Conservation (phyloP, 208 protist species). For the Trypanosomatidae sp. region DNA sequence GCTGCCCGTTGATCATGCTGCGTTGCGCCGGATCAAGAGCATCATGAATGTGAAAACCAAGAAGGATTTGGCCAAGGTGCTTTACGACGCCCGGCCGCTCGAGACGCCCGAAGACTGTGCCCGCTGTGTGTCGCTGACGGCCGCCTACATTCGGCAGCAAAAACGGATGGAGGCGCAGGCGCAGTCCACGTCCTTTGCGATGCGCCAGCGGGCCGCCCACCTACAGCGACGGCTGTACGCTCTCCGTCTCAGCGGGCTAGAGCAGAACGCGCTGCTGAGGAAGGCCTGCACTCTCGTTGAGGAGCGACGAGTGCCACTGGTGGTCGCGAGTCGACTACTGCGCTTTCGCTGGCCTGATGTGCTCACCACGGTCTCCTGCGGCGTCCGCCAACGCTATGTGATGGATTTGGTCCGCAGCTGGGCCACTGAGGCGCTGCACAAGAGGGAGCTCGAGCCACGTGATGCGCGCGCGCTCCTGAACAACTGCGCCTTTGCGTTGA, state of each 20-base stretch:
- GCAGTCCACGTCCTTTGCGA: background rate
- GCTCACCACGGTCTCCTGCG: constrained; percentile 25
- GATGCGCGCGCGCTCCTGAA: constrained; percentile 51
- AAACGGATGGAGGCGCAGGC: constrained; percentile 7
- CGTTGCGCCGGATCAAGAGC: constrained; percentile 8
- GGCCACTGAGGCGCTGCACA: constrained; percentile 38
- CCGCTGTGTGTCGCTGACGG: constrained; percentile 19
- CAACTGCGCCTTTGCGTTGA: constrained; percentile 35
- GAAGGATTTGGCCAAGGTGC: background rate
- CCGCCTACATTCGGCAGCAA: constrained; percentile 29
- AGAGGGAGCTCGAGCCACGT: constrained; percentile 15
- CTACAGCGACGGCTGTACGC: background rate
- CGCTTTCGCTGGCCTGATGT: constrained; percentile 40
- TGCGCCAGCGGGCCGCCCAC: constrained; percentile 8
- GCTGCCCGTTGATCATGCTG: constrained; percentile 4
- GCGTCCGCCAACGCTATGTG: constrained; percentile 41
- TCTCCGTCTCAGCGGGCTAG: constrained; percentile 7
- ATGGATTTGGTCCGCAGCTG: constrained; percentile 35
- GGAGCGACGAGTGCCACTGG: constrained; percentile 36
- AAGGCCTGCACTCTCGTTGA: constrained; percentile 36
- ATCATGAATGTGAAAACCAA: constrained; percentile 5
- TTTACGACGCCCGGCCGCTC: background rate
- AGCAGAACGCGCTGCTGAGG: constrained; percentile 31
- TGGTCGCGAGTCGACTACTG: constrained; percentile 52
- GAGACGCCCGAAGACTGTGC: constrained; percentile 7